Percentiles rank a stretch among this genome's conserved stretches.
phyloP scores from a whole-genome alignment of 2,329 filamentous ascomycete species.

The Laburnicola sp. region DNA sequence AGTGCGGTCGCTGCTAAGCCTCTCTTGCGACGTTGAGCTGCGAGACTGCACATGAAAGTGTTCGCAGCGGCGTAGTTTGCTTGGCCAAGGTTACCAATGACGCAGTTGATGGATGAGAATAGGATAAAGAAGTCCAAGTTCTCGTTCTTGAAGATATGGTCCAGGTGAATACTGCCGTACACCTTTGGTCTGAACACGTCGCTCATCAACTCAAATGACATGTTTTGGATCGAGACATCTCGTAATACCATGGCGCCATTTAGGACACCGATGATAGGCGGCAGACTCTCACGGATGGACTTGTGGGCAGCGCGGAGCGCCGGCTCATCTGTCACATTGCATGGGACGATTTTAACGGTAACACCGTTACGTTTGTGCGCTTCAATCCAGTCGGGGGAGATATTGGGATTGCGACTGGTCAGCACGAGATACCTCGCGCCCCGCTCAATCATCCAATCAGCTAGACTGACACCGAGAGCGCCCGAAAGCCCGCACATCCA shows the following conservation, averaged over 20 bases:
- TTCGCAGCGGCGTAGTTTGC: constrained; percentile 18
- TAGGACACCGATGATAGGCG: constrained; percentile 22
- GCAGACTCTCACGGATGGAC: constrained; percentile 8
- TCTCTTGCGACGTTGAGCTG: constrained; percentile 38
- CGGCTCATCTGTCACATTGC: constrained; percentile 12
- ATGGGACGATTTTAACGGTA: not conserved
- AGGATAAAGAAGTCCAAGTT: constrained; percentile 28
- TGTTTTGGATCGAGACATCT: not conserved
- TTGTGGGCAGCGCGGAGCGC: not conserved
- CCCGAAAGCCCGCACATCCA: not conserved
- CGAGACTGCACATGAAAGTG: constrained; percentile 48
- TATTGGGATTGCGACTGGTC: constrained; percentile 46
- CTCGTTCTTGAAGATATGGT: constrained; percentile 13
- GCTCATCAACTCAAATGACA: not conserved
- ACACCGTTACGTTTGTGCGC: constrained; percentile 7
- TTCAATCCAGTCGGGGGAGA: constrained; percentile 15
- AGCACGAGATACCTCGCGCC: constrained; percentile 24
- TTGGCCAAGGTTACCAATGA: constrained; percentile 17
- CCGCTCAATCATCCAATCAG: not conserved
- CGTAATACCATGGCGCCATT: constrained; percentile 25
- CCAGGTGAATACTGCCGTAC: constrained; percentile 15
- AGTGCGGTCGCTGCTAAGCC: constrained; percentile 46
- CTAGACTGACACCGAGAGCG: not conserved
- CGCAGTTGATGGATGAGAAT: constrained; percentile 14
- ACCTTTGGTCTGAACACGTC: constrained; percentile 17